Conservation (phyloP, 2,329 filamentous ascomycete species). For the Colletotrichum ledebouriae region DNA sequence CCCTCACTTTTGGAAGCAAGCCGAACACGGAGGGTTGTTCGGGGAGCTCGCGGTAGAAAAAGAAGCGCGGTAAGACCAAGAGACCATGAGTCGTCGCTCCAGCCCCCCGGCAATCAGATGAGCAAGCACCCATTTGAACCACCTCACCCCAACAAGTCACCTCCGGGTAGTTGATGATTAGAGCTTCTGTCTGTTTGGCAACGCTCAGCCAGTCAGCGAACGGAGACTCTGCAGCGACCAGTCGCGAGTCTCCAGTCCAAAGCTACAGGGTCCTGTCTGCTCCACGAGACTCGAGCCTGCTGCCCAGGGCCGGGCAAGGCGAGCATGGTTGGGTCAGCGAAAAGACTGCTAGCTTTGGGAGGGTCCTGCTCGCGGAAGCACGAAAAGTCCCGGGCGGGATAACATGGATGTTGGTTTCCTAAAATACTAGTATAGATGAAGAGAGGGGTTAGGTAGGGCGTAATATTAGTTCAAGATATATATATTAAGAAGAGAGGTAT, state of each 20-base stretch:
- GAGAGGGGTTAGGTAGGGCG: no score
- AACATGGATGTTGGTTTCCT: no score
- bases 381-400: slow-evolving; percentile 29
- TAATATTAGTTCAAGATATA: no score
- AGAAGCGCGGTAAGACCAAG: slow-evolving; percentile 22
- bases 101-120: slow-evolving; percentile 30
- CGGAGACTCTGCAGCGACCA: slow-evolving; percentile 4
- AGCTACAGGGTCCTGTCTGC: no score
- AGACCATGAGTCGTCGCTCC: slow-evolving; percentile 19
- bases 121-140: slow-evolving; percentile 3
- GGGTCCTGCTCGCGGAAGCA: slow-evolving; percentile 30
- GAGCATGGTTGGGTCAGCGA: slow-evolving; percentile 8
- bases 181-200: slow-evolving; percentile 23
- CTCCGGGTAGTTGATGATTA: background rate
- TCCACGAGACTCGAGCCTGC: background rate
- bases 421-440: no score
- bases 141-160: slow-evolving; percentile 9
- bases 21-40: slow-evolving; percentile 15
- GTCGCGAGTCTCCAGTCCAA: background rate
- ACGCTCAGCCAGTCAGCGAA: background rate
- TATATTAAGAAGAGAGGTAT: no score
- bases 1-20: slow-evolving; percentile 1
- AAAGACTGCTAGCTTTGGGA: background rate
- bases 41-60: slow-evolving; percentile 27
- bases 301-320: background rate